These are phyloP conservation scores for Emericellopsis cladophorae DNA, from an alignment of 2,329 filamentous ascomycete species.

Conservation along the genomic window DNA sequence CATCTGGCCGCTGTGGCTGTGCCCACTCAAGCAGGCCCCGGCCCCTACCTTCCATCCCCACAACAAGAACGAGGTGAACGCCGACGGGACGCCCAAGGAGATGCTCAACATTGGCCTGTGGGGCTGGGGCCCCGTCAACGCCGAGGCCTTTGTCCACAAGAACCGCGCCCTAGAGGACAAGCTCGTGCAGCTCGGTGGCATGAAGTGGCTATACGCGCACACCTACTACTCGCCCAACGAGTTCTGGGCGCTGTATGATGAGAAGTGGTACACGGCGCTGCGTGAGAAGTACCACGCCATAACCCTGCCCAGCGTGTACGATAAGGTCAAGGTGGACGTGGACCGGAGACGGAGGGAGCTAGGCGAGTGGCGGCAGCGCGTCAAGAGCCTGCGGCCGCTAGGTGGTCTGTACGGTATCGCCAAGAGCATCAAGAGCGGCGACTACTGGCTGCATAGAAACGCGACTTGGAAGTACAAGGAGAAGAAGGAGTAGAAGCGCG, in stretches of 20 bases:
- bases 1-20: slow-evolving; percentile 51
- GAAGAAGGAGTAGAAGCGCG: slow-evolving; percentile 4
- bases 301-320: slow-evolving; percentile 53
- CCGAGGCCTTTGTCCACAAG: slow-evolving; percentile 47
- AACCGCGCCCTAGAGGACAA: slow-evolving; percentile 63
- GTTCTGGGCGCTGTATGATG: slow-evolving; percentile 55
- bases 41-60: slow-evolving; percentile 44
- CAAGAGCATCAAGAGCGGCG: slow-evolving; percentile 43
- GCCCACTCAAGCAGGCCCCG: slow-evolving; percentile 34
- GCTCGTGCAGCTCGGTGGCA: slow-evolving; percentile 55
- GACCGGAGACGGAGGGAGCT: slow-evolving; percentile 26
- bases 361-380: slow-evolving; percentile 22
- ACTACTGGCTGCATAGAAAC: slow-evolving; percentile 39
- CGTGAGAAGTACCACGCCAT: slow-evolving; percentile 49
- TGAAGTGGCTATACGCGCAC: slow-evolving; percentile 83
- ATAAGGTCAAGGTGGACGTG: slow-evolving; percentile 52
- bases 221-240: slow-evolving; percentile 67
- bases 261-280: slow-evolving; percentile 46
- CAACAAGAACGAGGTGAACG: slow-evolving; percentile 18
- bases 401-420: slow-evolving; percentile 47
- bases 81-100: slow-evolving; percentile 9
- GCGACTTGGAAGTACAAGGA: slow-evolving; percentile 41
- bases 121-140: slow-evolving; percentile 55
- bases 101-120: slow-evolving; percentile 62
- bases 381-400: slow-evolving; percentile 39